Percentiles rank a stretch among this genome's conserved stretches.
Conservation (phyloP, 208 protist genomes). For the Acanthamoeba divionensis region DNA sequence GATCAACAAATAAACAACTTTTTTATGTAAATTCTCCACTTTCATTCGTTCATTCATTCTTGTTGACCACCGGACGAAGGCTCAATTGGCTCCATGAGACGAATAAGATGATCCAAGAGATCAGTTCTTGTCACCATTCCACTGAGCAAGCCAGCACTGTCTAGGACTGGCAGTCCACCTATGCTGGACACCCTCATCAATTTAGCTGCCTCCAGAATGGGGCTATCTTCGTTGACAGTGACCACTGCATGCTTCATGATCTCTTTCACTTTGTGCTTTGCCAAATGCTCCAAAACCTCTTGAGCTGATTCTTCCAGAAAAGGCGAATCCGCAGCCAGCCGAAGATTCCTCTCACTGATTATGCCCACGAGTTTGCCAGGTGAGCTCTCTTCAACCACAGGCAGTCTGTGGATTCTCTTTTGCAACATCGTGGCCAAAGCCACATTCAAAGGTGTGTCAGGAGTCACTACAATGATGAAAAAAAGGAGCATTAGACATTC, state of each 20-base stretch:
- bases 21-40: background rate
- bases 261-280: slow-evolving; percentile 30
- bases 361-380: slow-evolving; percentile 52
- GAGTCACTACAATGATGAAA: too few relatives aligned
- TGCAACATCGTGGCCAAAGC: slow-evolving; percentile 12
- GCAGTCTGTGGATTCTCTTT: slow-evolving; percentile 38
- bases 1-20: background rate
- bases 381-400: slow-evolving; percentile 11
- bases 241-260: slow-evolving; percentile 57
- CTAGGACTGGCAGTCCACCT: slow-evolving; percentile 61
- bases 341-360: slow-evolving; percentile 64
- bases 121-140: slow-evolving; percentile 62
- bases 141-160: slow-evolving; percentile 43
- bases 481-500: too few relatives aligned
- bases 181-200: slow-evolving; percentile 58
- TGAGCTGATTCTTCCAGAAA: slow-evolving; percentile 61
- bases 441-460: background rate
- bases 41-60: background rate
- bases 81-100: slow-evolving; percentile 58
- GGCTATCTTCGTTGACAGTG: slow-evolving; percentile 50
- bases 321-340: slow-evolving; percentile 58
- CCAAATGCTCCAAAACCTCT: slow-evolving; percentile 58
- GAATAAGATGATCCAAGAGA: slow-evolving; percentile 62
- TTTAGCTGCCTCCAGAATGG: slow-evolving; percentile 59
- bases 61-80: background rate